Conservation (phyloP, 139 green algal genomes). For the Haematococcus sp. region DNA sequence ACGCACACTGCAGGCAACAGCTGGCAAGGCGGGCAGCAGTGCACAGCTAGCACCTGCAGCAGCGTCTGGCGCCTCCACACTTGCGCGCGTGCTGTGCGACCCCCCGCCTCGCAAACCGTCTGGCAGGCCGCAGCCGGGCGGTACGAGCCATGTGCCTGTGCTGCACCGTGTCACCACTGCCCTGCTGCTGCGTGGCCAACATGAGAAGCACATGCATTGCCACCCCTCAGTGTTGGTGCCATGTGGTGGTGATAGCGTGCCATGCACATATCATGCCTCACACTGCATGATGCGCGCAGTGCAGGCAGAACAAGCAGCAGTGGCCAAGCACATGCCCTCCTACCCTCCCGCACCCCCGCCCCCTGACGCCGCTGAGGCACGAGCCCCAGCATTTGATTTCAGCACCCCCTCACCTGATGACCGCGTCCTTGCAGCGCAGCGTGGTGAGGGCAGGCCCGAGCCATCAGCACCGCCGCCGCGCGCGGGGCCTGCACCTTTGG, state of each 20-base stretch:
- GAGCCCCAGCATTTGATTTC: constrained; percentile 49
- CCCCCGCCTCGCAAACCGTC: constrained; percentile 45
- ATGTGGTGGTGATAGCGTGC: no score
- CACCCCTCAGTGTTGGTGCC: no score
- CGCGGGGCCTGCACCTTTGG: neutral
- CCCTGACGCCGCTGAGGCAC: constrained; percentile 5
- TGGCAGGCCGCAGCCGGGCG: constrained; percentile 56
- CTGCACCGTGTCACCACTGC: no score
- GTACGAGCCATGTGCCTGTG: constrained; percentile 28
- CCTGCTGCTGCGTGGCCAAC: no score
- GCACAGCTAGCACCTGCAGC: constrained; percentile 17
- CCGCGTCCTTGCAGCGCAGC: constrained; percentile 42
- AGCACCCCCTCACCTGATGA: constrained; percentile 72
- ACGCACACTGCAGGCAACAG: neutral
- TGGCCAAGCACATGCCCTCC: constrained; percentile 16
- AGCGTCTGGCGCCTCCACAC: constrained; percentile 70
- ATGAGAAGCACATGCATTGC: no score
- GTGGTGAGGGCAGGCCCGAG: constrained; percentile 6
- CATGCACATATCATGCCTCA: no score
- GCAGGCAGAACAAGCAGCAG: constrained; percentile 24
- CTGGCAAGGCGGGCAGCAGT: neutral
- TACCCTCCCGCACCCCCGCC: constrained; percentile 20
- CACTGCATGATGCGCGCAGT: no score
- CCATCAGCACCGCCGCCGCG: neutral
- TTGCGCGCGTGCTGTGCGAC: constrained; percentile 59